phyloP scores from a whole-genome alignment of 768 basidiomycete genomes.

The Suillus subaureus region DNA sequence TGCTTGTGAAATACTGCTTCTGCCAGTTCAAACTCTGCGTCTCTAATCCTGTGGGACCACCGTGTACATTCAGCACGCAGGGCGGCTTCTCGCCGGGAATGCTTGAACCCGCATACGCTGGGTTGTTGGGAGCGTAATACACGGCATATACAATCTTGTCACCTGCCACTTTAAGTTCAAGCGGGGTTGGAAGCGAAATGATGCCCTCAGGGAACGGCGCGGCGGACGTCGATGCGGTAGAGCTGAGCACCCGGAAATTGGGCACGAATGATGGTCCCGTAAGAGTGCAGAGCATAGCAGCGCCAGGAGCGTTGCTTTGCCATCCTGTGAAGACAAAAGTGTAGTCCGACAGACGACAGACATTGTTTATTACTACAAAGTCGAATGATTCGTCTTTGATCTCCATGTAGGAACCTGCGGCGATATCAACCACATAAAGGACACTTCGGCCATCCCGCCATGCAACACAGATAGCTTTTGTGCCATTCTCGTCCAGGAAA shows the following conservation, averaged over 20 bases:
- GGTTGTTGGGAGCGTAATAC: conserved; percentile 65
- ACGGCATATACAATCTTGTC: conserved; percentile 52
- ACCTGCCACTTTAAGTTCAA: conserved; percentile 12
- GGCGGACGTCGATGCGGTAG: conserved; percentile 8
- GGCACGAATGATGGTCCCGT: conserved; percentile 9
- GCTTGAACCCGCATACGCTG: conserved; percentile 49
- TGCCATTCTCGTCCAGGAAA: conserved; percentile 23
- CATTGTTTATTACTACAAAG: conserved; percentile 1
- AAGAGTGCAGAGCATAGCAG: conserved; percentile 10
- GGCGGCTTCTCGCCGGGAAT: conserved; percentile 61
- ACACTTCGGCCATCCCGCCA: conserved; percentile 31
- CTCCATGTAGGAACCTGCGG: conserved; percentile 5
- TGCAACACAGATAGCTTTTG: conserved; percentile 33
- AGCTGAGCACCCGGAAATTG: conserved; percentile 11
- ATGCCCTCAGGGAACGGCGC: conserved; percentile 20
- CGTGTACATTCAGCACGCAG: conserved; percentile 63
- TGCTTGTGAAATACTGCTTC: conserved; percentile 65
- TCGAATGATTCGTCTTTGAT: neutral
- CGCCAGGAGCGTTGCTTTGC: conserved; percentile 8
- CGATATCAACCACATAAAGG: conserved; percentile 34
- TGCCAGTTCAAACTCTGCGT: conserved; percentile 50
- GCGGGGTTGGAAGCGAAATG: conserved; percentile 18
- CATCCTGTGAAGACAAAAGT: conserved; percentile 1
- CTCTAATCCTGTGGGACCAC: conserved; percentile 62
- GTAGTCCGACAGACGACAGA: conserved; percentile 1